Evolutionary conservation across 2,329 filamentous ascomycete genomes (phyloP).

Genomic region (Hortaea werneckii): DNA sequence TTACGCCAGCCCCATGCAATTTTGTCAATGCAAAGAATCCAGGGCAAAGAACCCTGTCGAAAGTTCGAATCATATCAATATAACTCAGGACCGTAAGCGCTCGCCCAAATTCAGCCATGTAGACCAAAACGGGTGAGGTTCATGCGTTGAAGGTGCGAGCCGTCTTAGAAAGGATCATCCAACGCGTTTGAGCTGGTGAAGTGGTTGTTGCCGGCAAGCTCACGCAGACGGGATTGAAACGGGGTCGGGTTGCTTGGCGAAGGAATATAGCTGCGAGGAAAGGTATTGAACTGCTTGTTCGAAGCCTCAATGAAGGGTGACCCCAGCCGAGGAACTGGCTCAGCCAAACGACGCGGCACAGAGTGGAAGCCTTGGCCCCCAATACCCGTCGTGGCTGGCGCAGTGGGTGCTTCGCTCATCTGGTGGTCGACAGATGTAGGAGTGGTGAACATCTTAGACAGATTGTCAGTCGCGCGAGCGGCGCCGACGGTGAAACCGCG

Average conservation of each 20-base stretch:
- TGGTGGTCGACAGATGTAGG: slow-evolving; percentile 20
- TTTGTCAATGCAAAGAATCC: no score
- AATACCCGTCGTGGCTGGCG: slow-evolving; percentile 5
- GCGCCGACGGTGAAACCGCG: slow-evolving; percentile 53
- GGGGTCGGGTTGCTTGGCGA: slow-evolving; percentile 18
- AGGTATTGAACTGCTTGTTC: slow-evolving; percentile 33
- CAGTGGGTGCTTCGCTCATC: slow-evolving; percentile 21
- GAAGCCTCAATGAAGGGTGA: slow-evolving; percentile 37
- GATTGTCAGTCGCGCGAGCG: slow-evolving; percentile 40
- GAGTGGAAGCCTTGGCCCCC: slow-evolving; percentile 17
- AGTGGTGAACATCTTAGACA: slow-evolving; percentile 47
- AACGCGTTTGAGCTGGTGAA: slow-evolving; percentile 1
- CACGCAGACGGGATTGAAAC: slow-evolving; percentile 21
- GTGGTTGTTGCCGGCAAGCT: slow-evolving; percentile 18
- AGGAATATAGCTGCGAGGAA: slow-evolving; percentile 32
- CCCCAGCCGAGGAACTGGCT: slow-evolving; percentile 36
- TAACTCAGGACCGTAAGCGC: no score
- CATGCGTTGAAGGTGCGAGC: no score
- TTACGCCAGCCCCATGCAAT: no score
- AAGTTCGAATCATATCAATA: no score
- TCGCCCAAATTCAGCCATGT: no score
- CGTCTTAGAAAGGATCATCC: background rate
- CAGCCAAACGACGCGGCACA: slow-evolving; percentile 26
- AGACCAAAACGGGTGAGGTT: no score
- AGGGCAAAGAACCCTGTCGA: no score